These are phyloP conservation scores for Claviceps spartinae DNA, from an alignment of 2,329 filamentous ascomycete species.

Conservation along the genomic window DNA sequence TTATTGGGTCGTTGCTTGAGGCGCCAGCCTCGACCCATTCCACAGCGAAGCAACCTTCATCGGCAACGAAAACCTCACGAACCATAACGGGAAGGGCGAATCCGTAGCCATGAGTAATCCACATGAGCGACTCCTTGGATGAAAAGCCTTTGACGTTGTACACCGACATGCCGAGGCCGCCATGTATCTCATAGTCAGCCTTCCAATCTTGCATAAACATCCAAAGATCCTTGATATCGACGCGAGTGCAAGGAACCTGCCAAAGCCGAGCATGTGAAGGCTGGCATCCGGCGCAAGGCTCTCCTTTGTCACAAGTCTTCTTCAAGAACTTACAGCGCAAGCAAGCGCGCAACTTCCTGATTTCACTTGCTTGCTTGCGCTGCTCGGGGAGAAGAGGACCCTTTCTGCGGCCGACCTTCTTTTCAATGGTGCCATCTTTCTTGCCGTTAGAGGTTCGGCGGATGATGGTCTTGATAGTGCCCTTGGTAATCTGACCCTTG, in stretches of 20 bases:
- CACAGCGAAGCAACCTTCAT: constrained; percentile 83
- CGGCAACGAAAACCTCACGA: constrained; percentile 81
- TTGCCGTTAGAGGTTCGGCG: constrained; percentile 66
- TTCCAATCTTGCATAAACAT: constrained; percentile 99
- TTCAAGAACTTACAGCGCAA: constrained; percentile 96
- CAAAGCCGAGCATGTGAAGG: constrained; percentile 89
- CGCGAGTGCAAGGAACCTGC: constrained; percentile 95
- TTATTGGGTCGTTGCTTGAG: constrained; percentile 52
- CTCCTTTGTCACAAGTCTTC: constrained; percentile 97
- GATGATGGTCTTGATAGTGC: constrained; percentile 64
- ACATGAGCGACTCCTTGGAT: constrained; percentile 57
- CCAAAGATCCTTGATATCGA: constrained; percentile 95
- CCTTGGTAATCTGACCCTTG: constrained; percentile 70
- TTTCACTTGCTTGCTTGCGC: constrained; percentile 91
- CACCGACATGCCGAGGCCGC: constrained; percentile 74
- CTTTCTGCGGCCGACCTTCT: constrained; percentile 82
- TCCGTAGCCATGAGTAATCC: constrained; percentile 93
- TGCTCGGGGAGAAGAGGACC: constrained; percentile 87
- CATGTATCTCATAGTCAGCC: constrained; percentile 86
- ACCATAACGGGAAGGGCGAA: constrained; percentile 87
- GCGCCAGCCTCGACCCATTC: constrained; percentile 83
- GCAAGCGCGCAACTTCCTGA: constrained; percentile 86
- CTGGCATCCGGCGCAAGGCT: constrained; percentile 89
- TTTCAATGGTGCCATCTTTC: constrained; percentile 67
- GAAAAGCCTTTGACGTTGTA: constrained; percentile 85